phyloP scores from a whole-genome alignment of 2,329 filamentous ascomycete species.

The Beauveria pseudobassiana region DNA sequence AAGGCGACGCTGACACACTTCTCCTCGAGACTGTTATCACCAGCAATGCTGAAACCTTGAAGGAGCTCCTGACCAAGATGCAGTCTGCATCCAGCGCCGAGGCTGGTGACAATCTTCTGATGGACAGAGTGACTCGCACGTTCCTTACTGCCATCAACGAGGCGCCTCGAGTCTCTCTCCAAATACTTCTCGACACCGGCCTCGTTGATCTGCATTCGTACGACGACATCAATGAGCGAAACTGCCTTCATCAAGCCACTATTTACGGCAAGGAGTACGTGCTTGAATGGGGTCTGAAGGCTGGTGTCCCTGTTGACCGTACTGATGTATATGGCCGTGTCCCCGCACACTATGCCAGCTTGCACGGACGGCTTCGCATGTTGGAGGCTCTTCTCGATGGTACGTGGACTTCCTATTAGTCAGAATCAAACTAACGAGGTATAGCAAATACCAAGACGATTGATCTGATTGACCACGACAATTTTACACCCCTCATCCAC shows the following conservation, averaged over 20 bases:
- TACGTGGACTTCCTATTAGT: slow-evolving; percentile 23
- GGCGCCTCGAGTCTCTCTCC: slow-evolving; percentile 68
- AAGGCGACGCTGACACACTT: slow-evolving; percentile 82
- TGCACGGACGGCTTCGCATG: slow-evolving; percentile 85
- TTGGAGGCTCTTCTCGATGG: slow-evolving; percentile 64
- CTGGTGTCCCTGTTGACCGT: slow-evolving; percentile 67
- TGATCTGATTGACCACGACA: slow-evolving; percentile 87
- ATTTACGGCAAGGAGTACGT: slow-evolving; percentile 84
- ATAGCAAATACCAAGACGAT: slow-evolving; percentile 65
- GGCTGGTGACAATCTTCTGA: slow-evolving; percentile 48
- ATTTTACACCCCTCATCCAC: slow-evolving; percentile 93
- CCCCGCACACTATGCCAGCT: slow-evolving; percentile 90
- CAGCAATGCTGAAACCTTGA: slow-evolving; percentile 69
- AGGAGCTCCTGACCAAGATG: slow-evolving; percentile 75
- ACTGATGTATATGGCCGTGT: slow-evolving; percentile 92
- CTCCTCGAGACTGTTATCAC: slow-evolving; percentile 80
- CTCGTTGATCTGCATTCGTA: slow-evolving; percentile 87
- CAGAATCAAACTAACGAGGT: slow-evolving; percentile 11
- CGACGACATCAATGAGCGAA: slow-evolving; percentile 96
- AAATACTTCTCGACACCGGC: slow-evolving; percentile 69
- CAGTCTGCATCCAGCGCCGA: slow-evolving; percentile 40
- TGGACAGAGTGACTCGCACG: slow-evolving; percentile 77
- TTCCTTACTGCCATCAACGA: slow-evolving; percentile 88
- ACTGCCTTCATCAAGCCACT: slow-evolving; percentile 92
- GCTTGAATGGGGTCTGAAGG: slow-evolving; percentile 65